These are phyloP conservation scores for Rhodocollybia butyracea DNA, from an alignment of 768 basidiomycete species.

Conservation along the genomic window DNA sequence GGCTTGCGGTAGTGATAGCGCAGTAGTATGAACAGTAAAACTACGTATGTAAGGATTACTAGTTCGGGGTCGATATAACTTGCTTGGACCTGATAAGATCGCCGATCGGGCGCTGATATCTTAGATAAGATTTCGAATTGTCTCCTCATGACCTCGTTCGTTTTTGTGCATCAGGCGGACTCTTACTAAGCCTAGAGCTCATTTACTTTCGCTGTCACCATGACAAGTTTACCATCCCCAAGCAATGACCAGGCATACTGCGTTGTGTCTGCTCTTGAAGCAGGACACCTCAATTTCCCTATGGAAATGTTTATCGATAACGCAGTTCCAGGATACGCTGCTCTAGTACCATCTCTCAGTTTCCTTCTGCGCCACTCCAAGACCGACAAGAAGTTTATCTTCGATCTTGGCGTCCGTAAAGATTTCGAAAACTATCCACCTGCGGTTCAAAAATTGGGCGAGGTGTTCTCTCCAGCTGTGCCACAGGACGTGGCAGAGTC, in stretches of 20 bases:
- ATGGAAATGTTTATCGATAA: constrained; percentile 13
- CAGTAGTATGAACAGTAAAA: too few species aligned
- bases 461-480: constrained; percentile 22
- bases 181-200: too few species aligned
- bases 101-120: too few species aligned
- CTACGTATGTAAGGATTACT: too few species aligned
- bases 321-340: constrained; percentile 23
- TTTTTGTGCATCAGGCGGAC: too few species aligned
- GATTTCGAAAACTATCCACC: constrained; percentile 43
- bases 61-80: too few species aligned
- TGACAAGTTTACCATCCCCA: constrained; percentile 29
- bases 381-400: constrained; percentile 36
- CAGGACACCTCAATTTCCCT: constrained; percentile 11
- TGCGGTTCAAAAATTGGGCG: constrained; percentile 23
- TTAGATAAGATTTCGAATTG: too few species aligned
- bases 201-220: not conserved
- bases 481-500: constrained; percentile 43
- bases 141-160: too few species aligned
- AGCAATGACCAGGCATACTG: constrained; percentile 14
- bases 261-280: constrained; percentile 21
- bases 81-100: too few species aligned
- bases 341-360: constrained; percentile 41
- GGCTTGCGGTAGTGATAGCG: too few species aligned
- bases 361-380: constrained; percentile 50
- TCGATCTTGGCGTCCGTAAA: constrained; percentile 56